Percentiles rank a stretch among this genome's conserved stretches.
Evolutionary conservation across 345 rosid species (phyloP).

Genomic region (Orychophragmus violaceus): DNA sequence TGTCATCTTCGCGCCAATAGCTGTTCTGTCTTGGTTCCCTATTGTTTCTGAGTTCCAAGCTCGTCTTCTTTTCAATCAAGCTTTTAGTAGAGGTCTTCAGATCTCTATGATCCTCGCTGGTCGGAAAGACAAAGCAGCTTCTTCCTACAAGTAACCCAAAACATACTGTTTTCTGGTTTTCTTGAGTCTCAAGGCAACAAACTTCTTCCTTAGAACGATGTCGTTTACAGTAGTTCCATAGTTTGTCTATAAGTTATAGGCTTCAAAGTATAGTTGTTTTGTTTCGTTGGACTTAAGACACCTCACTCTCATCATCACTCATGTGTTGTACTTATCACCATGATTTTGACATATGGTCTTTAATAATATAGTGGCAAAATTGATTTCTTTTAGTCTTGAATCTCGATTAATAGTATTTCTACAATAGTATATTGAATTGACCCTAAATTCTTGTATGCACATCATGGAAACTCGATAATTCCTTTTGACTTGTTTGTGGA

Average conservation of each 20-base stretch:
- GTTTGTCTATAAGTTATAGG: conserved; percentile 6
- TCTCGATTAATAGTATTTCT: background rate
- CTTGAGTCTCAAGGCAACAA: background rate
- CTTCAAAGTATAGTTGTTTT: background rate
- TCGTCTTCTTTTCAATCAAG: conserved; percentile 90
- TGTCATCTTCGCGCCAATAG: conserved; percentile 55
- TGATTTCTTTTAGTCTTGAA: conserved; percentile 1
- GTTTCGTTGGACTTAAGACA: conserved; percentile 14
- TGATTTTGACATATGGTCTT: conserved; percentile 21
- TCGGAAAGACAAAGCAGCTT: conserved; percentile 44
- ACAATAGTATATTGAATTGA: conserved; percentile 11
- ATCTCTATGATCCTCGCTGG: conserved; percentile 83
- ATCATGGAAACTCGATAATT: conserved; percentile 19
- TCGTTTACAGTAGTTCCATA: background rate
- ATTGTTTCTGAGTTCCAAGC: conserved; percentile 82
- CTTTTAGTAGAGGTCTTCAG: conserved; percentile 87
- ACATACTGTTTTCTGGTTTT: background rate
- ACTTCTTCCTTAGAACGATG: background rate
- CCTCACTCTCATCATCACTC: conserved; percentile 17
- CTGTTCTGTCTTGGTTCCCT: conserved; percentile 77
- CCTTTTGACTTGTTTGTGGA: conserved; percentile 11
- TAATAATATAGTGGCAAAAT: conserved; percentile 7
- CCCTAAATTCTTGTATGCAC: conserved; percentile 3
- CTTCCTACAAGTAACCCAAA: conserved; percentile 20
- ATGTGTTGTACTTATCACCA: conserved; percentile 22